A percentile compares a stretch with the other conserved stretches of the same genome.
Evolutionary conservation across 768 basidiomycete genomes (phyloP).

Genomic region (Mycena belliarum): DNA sequence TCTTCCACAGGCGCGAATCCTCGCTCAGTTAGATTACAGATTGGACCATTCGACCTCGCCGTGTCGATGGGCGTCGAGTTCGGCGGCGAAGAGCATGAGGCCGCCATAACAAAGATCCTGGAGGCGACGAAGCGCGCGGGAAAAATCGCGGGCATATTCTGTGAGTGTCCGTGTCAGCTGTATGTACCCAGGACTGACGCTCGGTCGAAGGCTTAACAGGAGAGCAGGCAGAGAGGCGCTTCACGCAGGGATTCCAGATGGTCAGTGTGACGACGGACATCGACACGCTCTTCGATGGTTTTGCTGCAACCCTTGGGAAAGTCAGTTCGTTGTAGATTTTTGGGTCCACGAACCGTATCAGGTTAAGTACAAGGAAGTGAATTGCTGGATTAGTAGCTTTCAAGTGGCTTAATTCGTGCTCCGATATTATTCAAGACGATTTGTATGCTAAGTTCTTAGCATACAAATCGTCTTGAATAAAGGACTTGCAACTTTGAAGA

Average conservation of each 20-base stretch:
- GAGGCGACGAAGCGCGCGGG: conserved; percentile 23
- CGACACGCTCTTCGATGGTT: conserved; percentile 23
- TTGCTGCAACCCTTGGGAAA: conserved; percentile 21
- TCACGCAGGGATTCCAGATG: conserved; percentile 30
- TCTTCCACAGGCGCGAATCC: not conserved
- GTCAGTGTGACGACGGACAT: conserved; percentile 30
- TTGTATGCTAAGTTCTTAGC: too few species aligned
- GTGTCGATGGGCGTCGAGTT: conserved; percentile 28
- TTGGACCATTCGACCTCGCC: conserved; percentile 27
- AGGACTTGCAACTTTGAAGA: too few species aligned
- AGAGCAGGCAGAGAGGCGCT: conserved; percentile 28
- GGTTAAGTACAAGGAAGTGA: too few species aligned
- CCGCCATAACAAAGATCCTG: conserved; percentile 25
- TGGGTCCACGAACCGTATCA: too few species aligned
- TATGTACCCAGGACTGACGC: not conserved
- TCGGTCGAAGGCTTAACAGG: conserved; percentile 24
- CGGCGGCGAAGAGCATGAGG: conserved; percentile 23
- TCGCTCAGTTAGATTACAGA: not conserved
- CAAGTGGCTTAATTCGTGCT: too few species aligned
- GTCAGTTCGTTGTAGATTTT: conserved; percentile 5
- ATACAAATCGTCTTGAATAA: too few species aligned
- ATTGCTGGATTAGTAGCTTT: too few species aligned
- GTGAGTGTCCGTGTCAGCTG: conserved; percentile 1
- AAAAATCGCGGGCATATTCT: conserved; percentile 28
- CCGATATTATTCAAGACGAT: too few species aligned